Conservation (phyloP, 805 yeast species). For the Saturnispora bothae region DNA sequence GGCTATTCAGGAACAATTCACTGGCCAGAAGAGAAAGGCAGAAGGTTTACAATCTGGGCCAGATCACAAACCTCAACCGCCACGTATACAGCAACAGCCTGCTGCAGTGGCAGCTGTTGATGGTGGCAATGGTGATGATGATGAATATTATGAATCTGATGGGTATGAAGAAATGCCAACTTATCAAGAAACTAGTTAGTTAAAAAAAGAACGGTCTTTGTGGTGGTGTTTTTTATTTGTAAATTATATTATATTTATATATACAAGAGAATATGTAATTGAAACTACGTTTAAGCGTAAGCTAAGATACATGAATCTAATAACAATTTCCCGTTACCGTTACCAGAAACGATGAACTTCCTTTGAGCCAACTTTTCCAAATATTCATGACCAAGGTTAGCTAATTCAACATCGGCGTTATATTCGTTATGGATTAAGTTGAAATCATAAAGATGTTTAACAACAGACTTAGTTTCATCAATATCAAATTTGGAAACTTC, state of each 20-base stretch:
- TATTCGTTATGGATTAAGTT: slow-evolving; percentile 28
- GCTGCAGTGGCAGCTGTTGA: not conserved
- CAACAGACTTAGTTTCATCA: slow-evolving; percentile 33
- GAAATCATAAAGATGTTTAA: slow-evolving; percentile 33
- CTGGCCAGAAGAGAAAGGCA: slow-evolving; percentile 8
- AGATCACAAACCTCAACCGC: not conserved
- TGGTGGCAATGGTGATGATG: not conserved
- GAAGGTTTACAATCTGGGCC: not conserved
- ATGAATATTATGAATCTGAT: slow-evolving; percentile 25
- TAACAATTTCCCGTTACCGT: slow-evolving; percentile 53
- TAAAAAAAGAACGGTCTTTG: not conserved
- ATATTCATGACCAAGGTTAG: slow-evolving; percentile 11
- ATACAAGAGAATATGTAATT: slow-evolving; percentile 7
- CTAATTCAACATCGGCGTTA: slow-evolving; percentile 22
- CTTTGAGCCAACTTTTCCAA: slow-evolving; percentile 32
- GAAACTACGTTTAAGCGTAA: slow-evolving; percentile 18
- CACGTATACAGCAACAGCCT: not conserved
- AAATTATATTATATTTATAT: slow-evolving; percentile 2
- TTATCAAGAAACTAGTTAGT: slow-evolving; percentile 5
- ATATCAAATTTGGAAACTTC: slow-evolving; percentile 34
- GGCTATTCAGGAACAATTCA: slow-evolving; percentile 15
- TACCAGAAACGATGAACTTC: slow-evolving; percentile 48
- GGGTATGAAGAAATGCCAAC: slow-evolving; percentile 30
- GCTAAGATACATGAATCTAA: slow-evolving; percentile 31
- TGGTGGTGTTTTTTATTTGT: not conserved